Evolutionary conservation across 2,329 filamentous ascomycete genomes (phyloP).

Genomic region (Colletotrichum musicola): DNA sequence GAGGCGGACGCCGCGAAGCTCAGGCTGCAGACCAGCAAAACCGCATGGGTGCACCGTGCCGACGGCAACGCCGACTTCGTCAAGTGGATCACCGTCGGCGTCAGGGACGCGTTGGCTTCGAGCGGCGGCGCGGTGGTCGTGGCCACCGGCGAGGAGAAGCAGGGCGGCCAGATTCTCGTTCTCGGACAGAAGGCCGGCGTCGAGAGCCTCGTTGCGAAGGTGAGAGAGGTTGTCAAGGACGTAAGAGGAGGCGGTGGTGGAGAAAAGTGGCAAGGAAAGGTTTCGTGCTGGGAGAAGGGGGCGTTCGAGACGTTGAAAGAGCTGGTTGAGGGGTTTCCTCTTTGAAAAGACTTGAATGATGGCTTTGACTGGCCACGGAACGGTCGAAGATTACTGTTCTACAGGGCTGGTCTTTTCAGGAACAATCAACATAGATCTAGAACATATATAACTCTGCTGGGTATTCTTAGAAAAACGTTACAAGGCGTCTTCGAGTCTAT

Average conservation of each 20-base stretch:
- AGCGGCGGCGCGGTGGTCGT: constrained; percentile 41
- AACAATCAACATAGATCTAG: no score
- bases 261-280: constrained; percentile 50
- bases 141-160: constrained; percentile 45
- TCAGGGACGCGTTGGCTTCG: constrained; percentile 41
- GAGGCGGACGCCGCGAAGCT: constrained; percentile 43
- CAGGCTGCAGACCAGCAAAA: constrained; percentile 37
- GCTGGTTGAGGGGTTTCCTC: constrained; percentile 7
- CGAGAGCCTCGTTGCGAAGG: constrained; percentile 36
- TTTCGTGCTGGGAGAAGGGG: constrained; percentile 44
- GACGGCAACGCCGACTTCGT: constrained; percentile 47
- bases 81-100: constrained; percentile 44
- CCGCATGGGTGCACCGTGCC: constrained; percentile 43
- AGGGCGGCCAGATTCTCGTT: constrained; percentile 43
- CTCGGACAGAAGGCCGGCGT: constrained; percentile 43
- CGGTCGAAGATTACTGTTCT: no score
- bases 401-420: no score
- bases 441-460: no score
- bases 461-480: no score
- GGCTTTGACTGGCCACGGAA: no score
- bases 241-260: constrained; percentile 47
- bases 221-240: constrained; percentile 40
- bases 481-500: no score
- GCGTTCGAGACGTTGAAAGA: constrained; percentile 42
- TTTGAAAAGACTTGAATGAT: background rate